Percentiles rank a stretch among this genome's conserved stretches.
Evolutionary conservation across 495 filamentous ascomycete species (phyloP).

Genomic region (Hypoxylon subgilvum): DNA sequence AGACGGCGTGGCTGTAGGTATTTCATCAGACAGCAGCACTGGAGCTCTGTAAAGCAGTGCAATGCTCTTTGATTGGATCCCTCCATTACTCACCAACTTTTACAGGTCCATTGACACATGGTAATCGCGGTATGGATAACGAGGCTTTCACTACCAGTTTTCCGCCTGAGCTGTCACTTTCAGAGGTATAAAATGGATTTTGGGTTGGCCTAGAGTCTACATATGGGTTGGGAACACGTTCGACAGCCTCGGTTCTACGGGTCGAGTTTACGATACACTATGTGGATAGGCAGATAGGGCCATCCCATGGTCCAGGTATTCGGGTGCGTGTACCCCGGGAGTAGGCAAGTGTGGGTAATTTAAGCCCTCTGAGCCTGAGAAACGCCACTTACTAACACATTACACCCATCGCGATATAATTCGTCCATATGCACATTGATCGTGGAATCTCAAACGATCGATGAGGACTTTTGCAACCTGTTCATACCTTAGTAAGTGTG

Average conservation of each 20-base stretch:
- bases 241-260: too few species aligned
- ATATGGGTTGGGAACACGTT: neutral
- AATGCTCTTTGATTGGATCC: too few species aligned
- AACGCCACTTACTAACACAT: too few species aligned
- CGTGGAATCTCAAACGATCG: neutral
- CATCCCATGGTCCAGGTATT: conserved; percentile 23
- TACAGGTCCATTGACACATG: neutral
- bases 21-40: neutral
- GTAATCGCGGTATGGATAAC: neutral
- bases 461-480: too few species aligned
- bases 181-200: neutral
- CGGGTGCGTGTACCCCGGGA: conserved; percentile 4
- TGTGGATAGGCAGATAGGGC: neutral
- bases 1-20: neutral
- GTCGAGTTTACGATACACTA: too few species aligned
- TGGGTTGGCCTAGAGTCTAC: too few species aligned
- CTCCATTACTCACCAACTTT: neutral
- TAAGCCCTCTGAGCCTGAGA: too few species aligned
- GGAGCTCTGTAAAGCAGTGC: neutral
- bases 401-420: too few species aligned
- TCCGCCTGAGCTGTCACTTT: neutral
- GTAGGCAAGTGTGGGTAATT: neutral
- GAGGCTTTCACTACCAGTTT: neutral
- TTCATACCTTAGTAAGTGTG: too few species aligned
- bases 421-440: neutral